Percentiles rank a stretch among this genome's conserved stretches.
Conservation (phyloP, 768 basidiomycete genomes). For the Trametes meyenii region DNA sequence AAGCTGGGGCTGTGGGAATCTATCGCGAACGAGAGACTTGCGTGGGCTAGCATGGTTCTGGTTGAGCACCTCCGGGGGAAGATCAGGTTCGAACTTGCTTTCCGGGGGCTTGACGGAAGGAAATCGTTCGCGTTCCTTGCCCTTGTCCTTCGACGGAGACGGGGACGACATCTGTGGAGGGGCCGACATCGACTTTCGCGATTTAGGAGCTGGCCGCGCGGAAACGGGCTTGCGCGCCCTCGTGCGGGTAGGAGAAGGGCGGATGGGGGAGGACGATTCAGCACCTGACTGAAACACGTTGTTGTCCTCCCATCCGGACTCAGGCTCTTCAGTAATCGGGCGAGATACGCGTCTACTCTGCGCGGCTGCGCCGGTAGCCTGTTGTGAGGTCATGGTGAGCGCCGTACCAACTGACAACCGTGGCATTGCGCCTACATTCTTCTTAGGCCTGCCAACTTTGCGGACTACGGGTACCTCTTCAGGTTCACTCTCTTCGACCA, state of each 20-base stretch:
- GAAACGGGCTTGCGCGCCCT: constrained; percentile 47
- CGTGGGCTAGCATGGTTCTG: constrained; percentile 28
- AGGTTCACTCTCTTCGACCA: constrained; percentile 77
- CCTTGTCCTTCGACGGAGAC: constrained; percentile 25
- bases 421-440: constrained; percentile 45
- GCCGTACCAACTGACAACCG: neutral
- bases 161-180: constrained; percentile 33
- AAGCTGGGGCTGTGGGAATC: constrained; percentile 8
- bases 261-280: constrained; percentile 79
- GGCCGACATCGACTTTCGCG: constrained; percentile 71
- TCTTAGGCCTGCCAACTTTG: constrained; percentile 64
- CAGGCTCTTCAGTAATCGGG: constrained; percentile 36
- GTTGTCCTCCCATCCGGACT: constrained; percentile 87
- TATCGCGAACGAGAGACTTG: constrained; percentile 9
- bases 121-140: constrained; percentile 16
- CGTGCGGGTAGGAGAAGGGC: constrained; percentile 53
- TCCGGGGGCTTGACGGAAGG: constrained; percentile 46
- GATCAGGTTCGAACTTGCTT: constrained; percentile 57
- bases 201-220: constrained; percentile 45
- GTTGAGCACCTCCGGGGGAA: constrained; percentile 41
- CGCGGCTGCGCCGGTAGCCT: constrained; percentile 54
- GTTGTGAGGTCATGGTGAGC: neutral
- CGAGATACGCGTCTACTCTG: constrained; percentile 57
- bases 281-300: constrained; percentile 91
- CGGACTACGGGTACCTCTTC: constrained; percentile 63